Evolutionary conservation across 2,329 filamentous ascomycete species (phyloP).

Genomic region (Fusarium irregulare): DNA sequence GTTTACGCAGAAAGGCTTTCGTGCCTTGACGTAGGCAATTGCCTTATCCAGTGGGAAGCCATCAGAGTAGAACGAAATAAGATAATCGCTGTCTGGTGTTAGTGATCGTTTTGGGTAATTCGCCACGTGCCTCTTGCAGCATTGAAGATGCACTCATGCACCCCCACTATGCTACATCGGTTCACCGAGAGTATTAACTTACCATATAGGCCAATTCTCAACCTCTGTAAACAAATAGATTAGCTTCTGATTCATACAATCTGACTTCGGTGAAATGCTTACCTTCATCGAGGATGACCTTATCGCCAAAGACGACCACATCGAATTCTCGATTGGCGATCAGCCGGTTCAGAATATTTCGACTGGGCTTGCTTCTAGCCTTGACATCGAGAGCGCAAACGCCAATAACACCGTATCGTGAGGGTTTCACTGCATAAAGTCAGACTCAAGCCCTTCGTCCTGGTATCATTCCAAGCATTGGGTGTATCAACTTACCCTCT

Average conservation of each 20-base stretch:
- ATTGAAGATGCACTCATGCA: constrained; percentile 27
- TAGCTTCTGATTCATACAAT: constrained; percentile 19
- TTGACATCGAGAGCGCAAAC: constrained; percentile 97
- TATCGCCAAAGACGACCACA: constrained; percentile 97
- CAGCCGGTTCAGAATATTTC: constrained; percentile 93
- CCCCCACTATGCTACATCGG: constrained; percentile 50
- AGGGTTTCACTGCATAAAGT: constrained; percentile 61
- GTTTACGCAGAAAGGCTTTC: constrained; percentile 97
- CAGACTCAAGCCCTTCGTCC: constrained; percentile 35
- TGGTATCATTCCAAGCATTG: not conserved
- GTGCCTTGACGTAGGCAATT: constrained; percentile 91
- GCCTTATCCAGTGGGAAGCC: constrained; percentile 97
- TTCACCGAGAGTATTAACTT: constrained; percentile 54
- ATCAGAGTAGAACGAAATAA: constrained; percentile 98
- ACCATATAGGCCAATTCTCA: constrained; percentile 95
- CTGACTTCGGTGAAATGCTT: constrained; percentile 42
- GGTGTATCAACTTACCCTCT: constrained; percentile 55
- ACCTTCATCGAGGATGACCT: constrained; percentile 96
- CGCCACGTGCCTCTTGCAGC: constrained; percentile 44
- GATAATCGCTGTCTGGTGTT: constrained; percentile 73
- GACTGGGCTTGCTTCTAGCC: constrained; percentile 94
- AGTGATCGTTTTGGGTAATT: constrained; percentile 41
- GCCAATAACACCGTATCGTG: constrained; percentile 78
- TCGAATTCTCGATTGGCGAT: constrained; percentile 94
- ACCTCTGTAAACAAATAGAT: constrained; percentile 65